Evolutionary conservation across 2,329 filamentous ascomycete genomes (phyloP).

Genomic region (Xylariaceae sp.): DNA sequence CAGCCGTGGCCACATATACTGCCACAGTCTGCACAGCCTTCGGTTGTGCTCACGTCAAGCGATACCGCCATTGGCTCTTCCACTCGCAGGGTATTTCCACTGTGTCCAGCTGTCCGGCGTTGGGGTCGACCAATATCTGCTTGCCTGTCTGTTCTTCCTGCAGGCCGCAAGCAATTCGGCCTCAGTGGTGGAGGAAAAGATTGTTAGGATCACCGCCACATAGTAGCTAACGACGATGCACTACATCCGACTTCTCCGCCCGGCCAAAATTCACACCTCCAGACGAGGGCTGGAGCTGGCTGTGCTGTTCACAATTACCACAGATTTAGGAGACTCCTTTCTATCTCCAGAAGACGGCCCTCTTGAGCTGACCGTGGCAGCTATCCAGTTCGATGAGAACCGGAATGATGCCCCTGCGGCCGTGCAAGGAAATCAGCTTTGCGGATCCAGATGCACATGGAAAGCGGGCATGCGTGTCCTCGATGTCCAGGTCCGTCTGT

Average conservation of each 20-base stretch:
- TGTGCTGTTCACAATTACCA: conserved; percentile 50
- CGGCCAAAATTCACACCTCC: conserved; percentile 34
- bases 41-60: no score
- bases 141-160: no score
- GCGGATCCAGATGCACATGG: conserved; percentile 18
- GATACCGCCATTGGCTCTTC: no score
- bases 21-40: no score
- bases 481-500: conserved; percentile 28
- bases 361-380: conserved; percentile 37
- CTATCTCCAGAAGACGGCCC: conserved; percentile 40
- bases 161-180: no score
- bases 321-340: conserved; percentile 52
- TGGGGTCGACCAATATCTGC: no score
- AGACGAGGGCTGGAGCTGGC: conserved; percentile 12
- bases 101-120: no score
- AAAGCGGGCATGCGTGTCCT: conserved; percentile 36
- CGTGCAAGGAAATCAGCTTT: not conserved
- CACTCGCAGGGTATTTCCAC: no score
- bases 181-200: no score
- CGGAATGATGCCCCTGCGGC: conserved; percentile 19
- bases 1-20: no score
- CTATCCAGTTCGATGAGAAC: conserved; percentile 20
- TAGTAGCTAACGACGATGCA: conserved; percentile 39
- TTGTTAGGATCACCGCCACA: not conserved
- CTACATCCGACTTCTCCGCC: conserved; percentile 50